Evolutionary conservation across 2,329 filamentous ascomycete genomes (phyloP).

Genomic region (Aspergillus sp.): DNA sequence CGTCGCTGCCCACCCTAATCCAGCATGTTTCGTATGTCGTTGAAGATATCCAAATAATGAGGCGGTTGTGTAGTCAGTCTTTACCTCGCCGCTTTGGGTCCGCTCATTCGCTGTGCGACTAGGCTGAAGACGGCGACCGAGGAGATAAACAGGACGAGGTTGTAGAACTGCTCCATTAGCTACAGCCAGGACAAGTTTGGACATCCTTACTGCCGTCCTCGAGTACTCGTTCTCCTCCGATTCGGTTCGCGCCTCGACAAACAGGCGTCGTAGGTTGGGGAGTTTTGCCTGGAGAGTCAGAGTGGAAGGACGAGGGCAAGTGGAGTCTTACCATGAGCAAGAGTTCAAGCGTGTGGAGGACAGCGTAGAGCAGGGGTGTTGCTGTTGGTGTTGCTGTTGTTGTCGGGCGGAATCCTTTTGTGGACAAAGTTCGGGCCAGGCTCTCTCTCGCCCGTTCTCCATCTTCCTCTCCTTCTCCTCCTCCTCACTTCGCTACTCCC

Average conservation of each 20-base stretch:
- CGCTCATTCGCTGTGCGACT: conserved; percentile 73
- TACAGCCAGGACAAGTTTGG: conserved; percentile 22
- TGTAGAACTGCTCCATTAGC: conserved; percentile 62
- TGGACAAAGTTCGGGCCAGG: conserved; percentile 25
- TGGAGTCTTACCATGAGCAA: too few relatives aligned
- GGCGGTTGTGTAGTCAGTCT: conserved; percentile 1
- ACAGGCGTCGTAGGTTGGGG: conserved; percentile 89
- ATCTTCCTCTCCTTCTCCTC: conserved; percentile 13
- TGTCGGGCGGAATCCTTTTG: conserved; percentile 15
- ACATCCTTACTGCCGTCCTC: conserved; percentile 61
- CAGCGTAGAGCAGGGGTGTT: too few relatives aligned
- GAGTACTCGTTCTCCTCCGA: conserved; percentile 93
- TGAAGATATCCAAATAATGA: conserved; percentile 4
- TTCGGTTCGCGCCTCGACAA: conserved; percentile 87
- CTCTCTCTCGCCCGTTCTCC: too few relatives aligned
- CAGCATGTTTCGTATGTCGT: too few relatives aligned
- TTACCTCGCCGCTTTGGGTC: conserved; percentile 29
- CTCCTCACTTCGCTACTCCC: conserved; percentile 6
- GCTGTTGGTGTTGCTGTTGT: too few relatives aligned
- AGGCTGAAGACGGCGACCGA: conserved; percentile 92
- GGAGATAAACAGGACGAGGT: conserved; percentile 90
- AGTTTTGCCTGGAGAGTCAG: conserved; percentile 41
- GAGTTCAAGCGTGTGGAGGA: too few relatives aligned
- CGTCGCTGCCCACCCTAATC: neutral
- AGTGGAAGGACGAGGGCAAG: too few relatives aligned